phyloP scores from a whole-genome alignment of 495 filamentous ascomycete species.

The Parachaetomium inaequale region DNA sequence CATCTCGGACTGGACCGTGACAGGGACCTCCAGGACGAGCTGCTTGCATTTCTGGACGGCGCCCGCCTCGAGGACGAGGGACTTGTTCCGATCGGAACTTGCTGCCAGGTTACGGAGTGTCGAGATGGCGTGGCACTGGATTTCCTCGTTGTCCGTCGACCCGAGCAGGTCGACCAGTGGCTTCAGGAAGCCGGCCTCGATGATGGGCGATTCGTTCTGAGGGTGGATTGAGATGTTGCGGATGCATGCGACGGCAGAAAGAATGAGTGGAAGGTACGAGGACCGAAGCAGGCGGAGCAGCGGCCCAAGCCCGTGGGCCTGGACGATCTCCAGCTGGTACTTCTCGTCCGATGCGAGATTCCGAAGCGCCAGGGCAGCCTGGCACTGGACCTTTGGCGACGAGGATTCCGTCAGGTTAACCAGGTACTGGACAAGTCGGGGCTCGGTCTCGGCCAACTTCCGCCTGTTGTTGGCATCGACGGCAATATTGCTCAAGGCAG shows the following conservation, averaged over 20 bases:
- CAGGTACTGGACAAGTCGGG: conserved; percentile 83
- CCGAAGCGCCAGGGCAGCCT: conserved; percentile 88
- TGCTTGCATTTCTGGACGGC: conserved; percentile 99
- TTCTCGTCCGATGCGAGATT: conserved; percentile 98
- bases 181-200: conserved; percentile 92
- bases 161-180: conserved; percentile 91
- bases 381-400: conserved; percentile 96
- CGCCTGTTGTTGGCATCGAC: conserved; percentile 89
- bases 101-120: conserved; percentile 93
- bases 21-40: conserved; percentile 85
- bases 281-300: conserved; percentile 88
- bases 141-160: conserved; percentile 96
- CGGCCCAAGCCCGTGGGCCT: conserved; percentile 75
- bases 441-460: conserved; percentile 82
- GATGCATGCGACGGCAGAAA: conserved; percentile 96
- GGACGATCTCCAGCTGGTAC: conserved; percentile 96
- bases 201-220: conserved; percentile 98
- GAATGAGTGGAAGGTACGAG: conserved; percentile 89
- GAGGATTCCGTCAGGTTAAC: conserved; percentile 96
- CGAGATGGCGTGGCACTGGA: conserved; percentile 97
- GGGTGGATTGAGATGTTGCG: conserved; percentile 99
- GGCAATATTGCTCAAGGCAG: conserved; percentile 95
- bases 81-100: conserved; percentile 95
- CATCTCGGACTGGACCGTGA: conserved; percentile 98
- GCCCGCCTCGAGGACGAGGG: conserved; percentile 90